Evolutionary conservation across 2,329 filamentous ascomycete genomes (phyloP).

Genomic region (Beauveria medogensis): DNA sequence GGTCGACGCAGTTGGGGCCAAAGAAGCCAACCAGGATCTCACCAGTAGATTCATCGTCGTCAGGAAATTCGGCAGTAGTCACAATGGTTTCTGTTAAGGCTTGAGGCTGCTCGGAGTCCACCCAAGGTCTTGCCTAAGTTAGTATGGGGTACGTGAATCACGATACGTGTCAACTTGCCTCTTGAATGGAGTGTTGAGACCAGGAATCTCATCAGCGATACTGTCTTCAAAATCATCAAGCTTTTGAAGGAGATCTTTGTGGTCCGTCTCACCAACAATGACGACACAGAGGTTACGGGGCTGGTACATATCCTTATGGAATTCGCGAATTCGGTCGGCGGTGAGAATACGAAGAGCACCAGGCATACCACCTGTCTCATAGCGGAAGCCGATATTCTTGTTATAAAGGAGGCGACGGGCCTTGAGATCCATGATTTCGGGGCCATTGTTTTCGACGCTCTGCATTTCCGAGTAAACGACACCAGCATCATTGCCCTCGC

Average conservation of each 20-base stretch:
- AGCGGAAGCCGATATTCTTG: conserved; percentile 83
- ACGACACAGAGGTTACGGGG: conserved; percentile 89
- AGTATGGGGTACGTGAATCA: neutral
- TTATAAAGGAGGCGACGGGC: conserved; percentile 78
- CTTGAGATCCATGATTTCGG: conserved; percentile 79
- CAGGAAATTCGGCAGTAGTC: conserved; percentile 81
- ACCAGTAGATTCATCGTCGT: conserved; percentile 90
- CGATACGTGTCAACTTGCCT: conserved; percentile 30
- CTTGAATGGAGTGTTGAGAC: conserved; percentile 66
- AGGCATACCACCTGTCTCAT: conserved; percentile 97
- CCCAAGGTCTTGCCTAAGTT: conserved; percentile 56
- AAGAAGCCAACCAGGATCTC: conserved; percentile 83
- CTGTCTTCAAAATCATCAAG: conserved; percentile 83
- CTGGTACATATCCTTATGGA: conserved; percentile 96
- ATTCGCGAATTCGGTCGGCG: conserved; percentile 83
- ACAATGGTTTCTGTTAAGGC: conserved; percentile 63
- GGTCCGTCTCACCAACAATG: conserved; percentile 85
- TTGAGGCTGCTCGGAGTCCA: conserved; percentile 75
- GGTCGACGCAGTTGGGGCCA: conserved; percentile 71
- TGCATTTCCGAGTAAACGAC: conserved; percentile 99
- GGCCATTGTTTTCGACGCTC: conserved; percentile 75
- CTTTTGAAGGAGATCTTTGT: conserved; percentile 69
- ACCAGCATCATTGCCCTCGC: conserved; percentile 86
- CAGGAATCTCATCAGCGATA: conserved; percentile 74
- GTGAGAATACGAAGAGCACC: conserved; percentile 80